Conservation (phyloP, 129 eudicot genomes). For the Lonicera japonica region DNA sequence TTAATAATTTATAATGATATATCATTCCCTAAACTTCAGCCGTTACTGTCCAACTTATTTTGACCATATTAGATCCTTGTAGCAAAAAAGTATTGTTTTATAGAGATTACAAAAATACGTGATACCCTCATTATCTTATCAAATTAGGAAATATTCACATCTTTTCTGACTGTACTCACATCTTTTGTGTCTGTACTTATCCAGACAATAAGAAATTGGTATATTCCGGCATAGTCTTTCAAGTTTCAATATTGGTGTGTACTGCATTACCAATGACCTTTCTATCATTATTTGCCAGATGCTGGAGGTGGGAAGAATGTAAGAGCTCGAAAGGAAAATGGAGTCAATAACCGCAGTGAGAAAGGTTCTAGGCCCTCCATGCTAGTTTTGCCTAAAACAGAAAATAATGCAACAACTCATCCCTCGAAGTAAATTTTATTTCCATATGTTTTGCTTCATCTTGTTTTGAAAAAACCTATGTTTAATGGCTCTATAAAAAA, state of each 20-base stretch:
- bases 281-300: conserved; percentile 22
- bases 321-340: conserved; percentile 35
- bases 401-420: conserved; percentile 12
- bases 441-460: background rate
- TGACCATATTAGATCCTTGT: too few relatives aligned
- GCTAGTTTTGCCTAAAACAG: conserved; percentile 28
- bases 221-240: too few relatives aligned
- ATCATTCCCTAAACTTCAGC: too few relatives aligned
- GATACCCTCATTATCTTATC: too few relatives aligned
- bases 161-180: too few relatives aligned
- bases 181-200: background rate
- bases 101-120: too few relatives aligned
- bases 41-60: too few relatives aligned
- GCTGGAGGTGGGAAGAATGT: conserved; percentile 46
- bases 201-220: background rate
- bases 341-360: conserved; percentile 19
- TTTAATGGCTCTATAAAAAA: background rate
- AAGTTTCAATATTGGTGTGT: background rate
- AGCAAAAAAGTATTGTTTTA: too few relatives aligned
- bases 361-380: conserved; percentile 20
- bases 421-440: conserved; percentile 30
- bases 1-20: too few relatives aligned
- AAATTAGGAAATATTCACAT: too few relatives aligned
- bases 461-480: background rate
- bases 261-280: background rate